Evolutionary conservation across 768 basidiomycete species (phyloP), one percentile per base, ranked within the genome.

Genomic region (Sarcodon aspratus): DNA sequence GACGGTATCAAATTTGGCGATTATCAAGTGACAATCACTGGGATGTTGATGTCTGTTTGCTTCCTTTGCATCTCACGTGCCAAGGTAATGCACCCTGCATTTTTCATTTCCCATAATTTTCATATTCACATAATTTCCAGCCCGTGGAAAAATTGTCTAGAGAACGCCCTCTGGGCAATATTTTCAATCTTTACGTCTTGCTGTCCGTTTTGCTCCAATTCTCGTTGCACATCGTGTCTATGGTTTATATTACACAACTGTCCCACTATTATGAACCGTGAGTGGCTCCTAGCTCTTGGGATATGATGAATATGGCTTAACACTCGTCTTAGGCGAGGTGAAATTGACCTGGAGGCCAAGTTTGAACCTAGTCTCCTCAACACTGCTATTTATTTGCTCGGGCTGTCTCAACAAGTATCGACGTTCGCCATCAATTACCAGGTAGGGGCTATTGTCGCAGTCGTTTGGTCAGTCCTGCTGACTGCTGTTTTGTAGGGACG

Each of bases 1-100:
- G 95, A 98, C 54, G 96, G 96, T 15, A 97, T 99, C 75, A 98
- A 98, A 66, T 97, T 94, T 65, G 96, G 96, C 11, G 96, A 99
- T 63, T 99, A 99, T 63, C 95, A 99, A 61, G 85, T 96, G 33
- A 97, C 95, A 1, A 82, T 99, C 52, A 96, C 89, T 1, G 96
- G 96, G 17, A 85, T 91, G 75, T 71, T 98, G 60, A 96, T 99
- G 93, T 93, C 89, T 31, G 88, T 98, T 31, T 99, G 95, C 65
- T 99, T 99, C 79, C 69, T 96, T 63, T 97, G 93, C 63, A 97
- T 99, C 51, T 99, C 95, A 32, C 78, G 95, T 7, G 95, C 95
- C 10, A 92, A 94, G 80, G 95, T 93, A 57, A 35, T 78, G 59
- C 42, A 5, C 10, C 33, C n/a, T 50, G 7, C 15, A 50, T 50